phyloP scores from a whole-genome alignment of 257 asterid genomes.

The Marsdenia floribunda region DNA sequence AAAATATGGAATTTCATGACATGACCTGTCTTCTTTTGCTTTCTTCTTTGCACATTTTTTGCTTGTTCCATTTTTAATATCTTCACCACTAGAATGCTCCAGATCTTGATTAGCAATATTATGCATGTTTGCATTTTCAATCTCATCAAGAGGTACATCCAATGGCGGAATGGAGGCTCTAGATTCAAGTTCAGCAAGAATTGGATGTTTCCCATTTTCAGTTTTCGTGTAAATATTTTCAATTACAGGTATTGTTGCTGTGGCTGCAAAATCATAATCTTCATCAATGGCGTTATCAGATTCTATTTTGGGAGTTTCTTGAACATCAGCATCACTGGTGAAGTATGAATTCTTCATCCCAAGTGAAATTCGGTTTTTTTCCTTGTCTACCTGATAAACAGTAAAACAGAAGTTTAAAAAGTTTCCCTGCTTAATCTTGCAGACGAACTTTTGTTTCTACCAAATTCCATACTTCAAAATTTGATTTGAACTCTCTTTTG shows the following conservation, averaged over 20 bases:
- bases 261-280: slow-evolving; percentile 28
- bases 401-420: not conserved
- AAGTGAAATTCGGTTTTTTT: slow-evolving; percentile 70
- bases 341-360: slow-evolving; percentile 87
- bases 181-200: slow-evolving; percentile 60
- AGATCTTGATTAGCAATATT: slow-evolving; percentile 33
- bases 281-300: slow-evolving; percentile 22
- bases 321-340: slow-evolving; percentile 30
- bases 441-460: not conserved
- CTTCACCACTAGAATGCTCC: slow-evolving; percentile 27
- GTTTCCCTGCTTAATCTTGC: not conserved
- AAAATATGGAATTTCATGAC: not conserved
- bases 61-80: slow-evolving; percentile 43
- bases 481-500: not conserved
- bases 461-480: not conserved
- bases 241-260: slow-evolving; percentile 22
- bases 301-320: slow-evolving; percentile 25
- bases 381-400: slow-evolving; percentile 73
- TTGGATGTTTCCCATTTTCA: slow-evolving; percentile 32
- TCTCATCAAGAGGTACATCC: slow-evolving; percentile 80
- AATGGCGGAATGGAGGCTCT: slow-evolving; percentile 82
- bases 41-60: slow-evolving; percentile 50
- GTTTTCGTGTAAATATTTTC: slow-evolving; percentile 21
- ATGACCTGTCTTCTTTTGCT: slow-evolving; percentile 66
- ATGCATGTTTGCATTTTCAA: slow-evolving; percentile 43